Conservation (phyloP, 495 filamentous ascomycete species). For the Melanomma pulvis-pyrius region DNA sequence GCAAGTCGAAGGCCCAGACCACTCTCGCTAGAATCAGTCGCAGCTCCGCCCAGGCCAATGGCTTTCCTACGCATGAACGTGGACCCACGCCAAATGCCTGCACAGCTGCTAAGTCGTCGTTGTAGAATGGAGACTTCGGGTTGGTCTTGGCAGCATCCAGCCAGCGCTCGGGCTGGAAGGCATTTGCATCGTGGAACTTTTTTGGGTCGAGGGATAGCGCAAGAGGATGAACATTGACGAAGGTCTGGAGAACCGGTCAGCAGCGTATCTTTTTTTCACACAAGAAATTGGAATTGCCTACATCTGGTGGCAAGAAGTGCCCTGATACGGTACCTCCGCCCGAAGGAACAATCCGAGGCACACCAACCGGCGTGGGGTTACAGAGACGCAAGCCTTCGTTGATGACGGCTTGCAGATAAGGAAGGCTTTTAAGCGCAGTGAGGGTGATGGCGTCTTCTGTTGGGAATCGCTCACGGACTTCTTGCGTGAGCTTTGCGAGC, state of each 20-base stretch:
- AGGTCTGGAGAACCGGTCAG: background rate
- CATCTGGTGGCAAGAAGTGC: background rate
- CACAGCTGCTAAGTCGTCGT: background rate
- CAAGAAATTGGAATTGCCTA: constrained; percentile 5
- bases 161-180: constrained; percentile 16
- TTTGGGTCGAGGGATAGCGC: background rate
- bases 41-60: constrained; percentile 18
- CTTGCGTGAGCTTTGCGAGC: background rate
- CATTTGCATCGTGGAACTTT: background rate
- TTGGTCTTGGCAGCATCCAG: background rate
- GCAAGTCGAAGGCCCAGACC: constrained; percentile 9
- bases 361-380: background rate
- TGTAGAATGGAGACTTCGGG: background rate
- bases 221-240: background rate
- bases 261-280: background rate
- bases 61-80: constrained; percentile 9
- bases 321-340: constrained; percentile 20
- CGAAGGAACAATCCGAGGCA: constrained; percentile 5
- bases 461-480: constrained; percentile 12
- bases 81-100: constrained; percentile 8
- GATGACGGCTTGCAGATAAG: constrained; percentile 27
- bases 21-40: constrained; percentile 2
- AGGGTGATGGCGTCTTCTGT: constrained; percentile 11
- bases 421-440: constrained; percentile 10
- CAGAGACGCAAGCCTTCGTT: constrained; percentile 24